phyloP scores from a whole-genome alignment of 768 basidiomycete species.

The Mycena pura region DNA sequence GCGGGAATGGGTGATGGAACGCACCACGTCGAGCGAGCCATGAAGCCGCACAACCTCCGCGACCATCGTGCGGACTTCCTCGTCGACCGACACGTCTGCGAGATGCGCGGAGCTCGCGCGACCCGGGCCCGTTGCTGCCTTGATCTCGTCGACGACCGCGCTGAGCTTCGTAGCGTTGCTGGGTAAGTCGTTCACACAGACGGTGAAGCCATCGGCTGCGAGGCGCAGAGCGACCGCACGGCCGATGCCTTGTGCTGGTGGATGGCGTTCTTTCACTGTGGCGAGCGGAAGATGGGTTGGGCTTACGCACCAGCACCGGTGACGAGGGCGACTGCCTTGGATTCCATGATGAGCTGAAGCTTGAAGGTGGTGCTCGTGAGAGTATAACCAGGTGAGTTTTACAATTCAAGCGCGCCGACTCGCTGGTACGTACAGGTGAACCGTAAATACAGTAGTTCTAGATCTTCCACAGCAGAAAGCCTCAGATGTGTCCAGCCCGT shows the following conservation, averaged over 20 bases:
- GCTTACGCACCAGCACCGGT: constrained; percentile 12
- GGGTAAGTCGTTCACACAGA: constrained; percentile 44
- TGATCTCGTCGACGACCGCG: constrained; percentile 27
- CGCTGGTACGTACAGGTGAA: too few species aligned
- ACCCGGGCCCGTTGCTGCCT: constrained; percentile 13
- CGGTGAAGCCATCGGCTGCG: constrained; percentile 46
- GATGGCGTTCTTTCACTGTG: neutral
- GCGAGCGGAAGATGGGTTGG: neutral
- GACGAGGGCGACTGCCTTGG: constrained; percentile 8
- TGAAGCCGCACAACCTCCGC: constrained; percentile 6
- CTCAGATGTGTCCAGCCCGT: constrained; percentile 63
- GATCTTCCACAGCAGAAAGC: constrained; percentile 42
- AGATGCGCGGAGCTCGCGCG: constrained; percentile 1
- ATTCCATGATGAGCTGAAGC: neutral
- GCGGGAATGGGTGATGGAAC: neutral
- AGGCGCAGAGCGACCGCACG: constrained; percentile 46
- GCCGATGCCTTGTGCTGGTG: constrained; percentile 45
- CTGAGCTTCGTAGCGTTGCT: constrained; percentile 14
- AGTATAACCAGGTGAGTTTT: too few species aligned
- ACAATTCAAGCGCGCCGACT: too few species aligned
- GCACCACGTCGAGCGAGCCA: constrained; percentile 23
- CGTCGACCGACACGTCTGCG: constrained; percentile 32
- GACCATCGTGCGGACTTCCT: constrained; percentile 31
- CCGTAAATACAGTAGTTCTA: too few species aligned
- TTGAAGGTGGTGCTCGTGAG: too few species aligned